Percentiles rank a stretch among this genome's conserved stretches.
phyloP scores from a whole-genome alignment of 202 grass and related monocot species.

The Cymbopogon flexuosus region DNA sequence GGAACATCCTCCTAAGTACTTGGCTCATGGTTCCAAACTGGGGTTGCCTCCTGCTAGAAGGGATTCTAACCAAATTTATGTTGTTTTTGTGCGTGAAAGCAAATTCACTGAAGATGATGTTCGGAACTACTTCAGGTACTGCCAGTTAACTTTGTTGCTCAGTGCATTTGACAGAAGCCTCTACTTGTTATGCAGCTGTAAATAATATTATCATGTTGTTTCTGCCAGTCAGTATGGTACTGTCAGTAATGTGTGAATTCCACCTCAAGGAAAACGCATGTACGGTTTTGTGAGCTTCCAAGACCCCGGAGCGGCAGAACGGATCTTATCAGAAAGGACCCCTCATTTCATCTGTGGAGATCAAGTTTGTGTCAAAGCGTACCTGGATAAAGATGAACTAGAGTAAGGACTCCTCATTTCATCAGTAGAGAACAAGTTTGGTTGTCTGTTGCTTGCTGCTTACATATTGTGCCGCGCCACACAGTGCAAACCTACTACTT shows the following conservation, averaged over 20 bases:
- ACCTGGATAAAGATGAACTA: constrained; percentile 39
- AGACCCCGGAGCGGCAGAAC: constrained; percentile 36
- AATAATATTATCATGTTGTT: constrained; percentile 14
- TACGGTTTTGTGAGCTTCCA: constrained; percentile 72
- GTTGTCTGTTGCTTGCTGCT: neutral
- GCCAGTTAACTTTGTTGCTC: neutral
- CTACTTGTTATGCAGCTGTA: neutral
- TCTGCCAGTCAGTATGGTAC: constrained; percentile 46
- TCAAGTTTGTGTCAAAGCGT: constrained; percentile 38
- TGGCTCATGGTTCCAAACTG: constrained; percentile 28
- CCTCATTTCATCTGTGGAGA: constrained; percentile 55
- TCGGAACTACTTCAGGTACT: constrained; percentile 54
- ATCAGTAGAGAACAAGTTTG: neutral
- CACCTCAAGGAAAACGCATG: constrained; percentile 29
- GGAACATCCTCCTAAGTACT: constrained; percentile 32
- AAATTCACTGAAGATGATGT: constrained; percentile 49
- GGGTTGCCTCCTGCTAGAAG: neutral
- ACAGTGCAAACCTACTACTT: constrained; percentile 1
- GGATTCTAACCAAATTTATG: constrained; percentile 51
- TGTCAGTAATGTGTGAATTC: constrained; percentile 55
- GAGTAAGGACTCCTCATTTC: constrained; percentile 21
- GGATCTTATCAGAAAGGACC: constrained; percentile 41
- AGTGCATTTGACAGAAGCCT: constrained; percentile 17
- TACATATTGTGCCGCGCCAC: neutral
- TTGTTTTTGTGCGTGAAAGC: constrained; percentile 47